Evolutionary conservation across 441 rosid species (phyloP).

Genomic region (Gossypium laxum): DNA sequence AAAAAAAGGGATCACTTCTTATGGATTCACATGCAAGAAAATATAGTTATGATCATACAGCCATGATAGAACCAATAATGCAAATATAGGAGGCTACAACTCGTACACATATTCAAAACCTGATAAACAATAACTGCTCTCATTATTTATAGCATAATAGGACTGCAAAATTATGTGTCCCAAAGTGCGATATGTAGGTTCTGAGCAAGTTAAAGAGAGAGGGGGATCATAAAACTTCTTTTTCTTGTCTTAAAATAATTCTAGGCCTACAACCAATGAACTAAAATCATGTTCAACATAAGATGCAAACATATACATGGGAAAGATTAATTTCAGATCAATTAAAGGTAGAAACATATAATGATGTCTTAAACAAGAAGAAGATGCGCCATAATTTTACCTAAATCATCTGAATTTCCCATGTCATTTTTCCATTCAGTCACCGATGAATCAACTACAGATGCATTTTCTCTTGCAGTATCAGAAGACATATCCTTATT

Average conservation of each 20-base stretch:
- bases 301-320: neutral
- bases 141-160: neutral
- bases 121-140: neutral
- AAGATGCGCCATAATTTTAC: slow-evolving; percentile 26
- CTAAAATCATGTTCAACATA: neutral
- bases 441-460: slow-evolving; percentile 76
- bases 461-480: slow-evolving; percentile 70
- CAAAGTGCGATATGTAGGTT: neutral
- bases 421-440: slow-evolving; percentile 71
- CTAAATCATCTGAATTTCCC: slow-evolving; percentile 61
- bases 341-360: neutral
- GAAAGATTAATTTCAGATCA: neutral
- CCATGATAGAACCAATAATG: neutral
- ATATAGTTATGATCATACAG: neutral
- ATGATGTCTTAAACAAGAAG: neutral
- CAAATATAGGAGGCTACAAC: neutral
- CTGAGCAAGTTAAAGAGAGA: neutral
- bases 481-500: slow-evolving; percentile 64
- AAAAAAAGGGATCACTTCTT: neutral
- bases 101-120: neutral
- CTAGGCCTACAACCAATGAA: neutral
- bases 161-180: neutral
- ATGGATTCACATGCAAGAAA: neutral
- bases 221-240: neutral
- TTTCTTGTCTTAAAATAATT: neutral